These are phyloP conservation scores for Termitomyces sp. DNA, from an alignment of 768 basidiomycete species.

Conservation along the genomic window DNA sequence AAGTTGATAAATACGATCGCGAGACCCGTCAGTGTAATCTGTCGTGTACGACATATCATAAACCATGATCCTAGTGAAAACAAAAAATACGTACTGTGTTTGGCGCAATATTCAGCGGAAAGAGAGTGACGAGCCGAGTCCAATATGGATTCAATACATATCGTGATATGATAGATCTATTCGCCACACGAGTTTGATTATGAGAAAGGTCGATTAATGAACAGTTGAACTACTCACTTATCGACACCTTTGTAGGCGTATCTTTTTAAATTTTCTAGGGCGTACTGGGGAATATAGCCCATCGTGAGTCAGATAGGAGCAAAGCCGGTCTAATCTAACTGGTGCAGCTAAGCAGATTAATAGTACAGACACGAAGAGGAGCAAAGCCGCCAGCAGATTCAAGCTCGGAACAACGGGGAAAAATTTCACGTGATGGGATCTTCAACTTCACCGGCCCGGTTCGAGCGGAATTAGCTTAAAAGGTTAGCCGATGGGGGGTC, in stretches of 20 bases:
- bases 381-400: not conserved
- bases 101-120: constrained; percentile 80
- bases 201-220: constrained; percentile 3
- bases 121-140: constrained; percentile 87
- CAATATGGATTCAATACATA: constrained; percentile 83
- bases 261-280: constrained; percentile 69
- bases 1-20: constrained; percentile 81
- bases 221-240: constrained; percentile 43
- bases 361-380: not conserved
- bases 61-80: not conserved
- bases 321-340: not conserved
- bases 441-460: not conserved
- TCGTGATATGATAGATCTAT: constrained; percentile 69
- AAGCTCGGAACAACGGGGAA: not conserved
- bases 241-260: constrained; percentile 82
- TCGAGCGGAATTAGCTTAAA: not conserved
- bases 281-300: constrained; percentile 59
- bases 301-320: constrained; percentile 17
- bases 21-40: constrained; percentile 91
- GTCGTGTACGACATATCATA: not conserved
- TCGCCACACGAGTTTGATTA: not conserved
- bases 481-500: not conserved
- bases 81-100: constrained; percentile 66
- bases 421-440: constrained; percentile 1
- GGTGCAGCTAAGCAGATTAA: not conserved